Evolutionary conservation across 805 yeast genomes (phyloP).

Genomic region (Yarrowia hollandica): DNA sequence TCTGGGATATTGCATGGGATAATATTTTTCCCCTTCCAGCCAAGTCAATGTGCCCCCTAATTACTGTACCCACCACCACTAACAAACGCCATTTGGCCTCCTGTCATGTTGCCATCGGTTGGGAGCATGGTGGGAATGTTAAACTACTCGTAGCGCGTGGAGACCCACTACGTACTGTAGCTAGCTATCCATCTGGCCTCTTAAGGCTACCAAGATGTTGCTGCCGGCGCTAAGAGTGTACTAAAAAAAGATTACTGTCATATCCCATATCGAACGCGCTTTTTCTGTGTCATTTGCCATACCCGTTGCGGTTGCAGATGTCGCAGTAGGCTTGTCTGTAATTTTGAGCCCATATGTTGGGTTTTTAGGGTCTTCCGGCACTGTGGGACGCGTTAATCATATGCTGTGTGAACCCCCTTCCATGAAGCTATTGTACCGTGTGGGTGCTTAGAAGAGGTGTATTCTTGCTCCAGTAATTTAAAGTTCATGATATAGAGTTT

Average conservation of each 20-base stretch:
- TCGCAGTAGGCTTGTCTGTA: no score
- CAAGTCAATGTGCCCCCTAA: constrained; percentile 9
- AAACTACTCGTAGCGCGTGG: not conserved
- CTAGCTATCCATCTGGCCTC: not conserved
- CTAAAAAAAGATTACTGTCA: not conserved
- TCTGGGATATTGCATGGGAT: not conserved
- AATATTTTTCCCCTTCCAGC: not conserved
- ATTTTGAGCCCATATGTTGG: no score
- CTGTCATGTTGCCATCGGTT: not conserved
- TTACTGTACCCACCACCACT: not conserved
- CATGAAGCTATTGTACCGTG: not conserved
- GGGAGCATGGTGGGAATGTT: not conserved
- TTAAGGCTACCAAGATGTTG: not conserved
- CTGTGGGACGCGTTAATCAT: constrained; percentile 16
- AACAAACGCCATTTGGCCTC: not conserved
- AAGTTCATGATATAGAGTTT: not conserved
- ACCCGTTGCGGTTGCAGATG: no score
- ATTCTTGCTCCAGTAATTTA: not conserved
- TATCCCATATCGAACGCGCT: not conserved
- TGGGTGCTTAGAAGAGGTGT: constrained; percentile 14
- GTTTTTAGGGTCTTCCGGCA: not conserved
- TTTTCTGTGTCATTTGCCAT: no score
- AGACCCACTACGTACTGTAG: no score
- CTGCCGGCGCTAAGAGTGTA: not conserved
- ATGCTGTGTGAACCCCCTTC: constrained; percentile 6